phyloP scores from a whole-genome alignment of 805 yeast genomes.

The Cyberlindnera galapagoensis region DNA sequence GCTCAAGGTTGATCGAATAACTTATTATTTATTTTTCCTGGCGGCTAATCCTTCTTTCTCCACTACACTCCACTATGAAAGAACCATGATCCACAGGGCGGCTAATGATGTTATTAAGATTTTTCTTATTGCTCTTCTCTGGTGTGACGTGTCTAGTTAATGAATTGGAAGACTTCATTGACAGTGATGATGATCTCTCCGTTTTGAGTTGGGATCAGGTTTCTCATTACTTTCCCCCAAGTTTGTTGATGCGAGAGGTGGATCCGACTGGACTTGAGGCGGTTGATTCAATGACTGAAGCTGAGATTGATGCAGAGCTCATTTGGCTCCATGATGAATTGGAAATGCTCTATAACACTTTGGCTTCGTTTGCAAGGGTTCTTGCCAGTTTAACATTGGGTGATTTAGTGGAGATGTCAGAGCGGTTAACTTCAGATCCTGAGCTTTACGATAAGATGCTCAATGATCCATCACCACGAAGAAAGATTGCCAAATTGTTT shows the following conservation, averaged over 20 bases:
- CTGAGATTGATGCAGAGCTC: constrained; percentile 10
- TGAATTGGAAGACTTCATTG: constrained; percentile 9
- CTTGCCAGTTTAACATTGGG: constrained; percentile 11
- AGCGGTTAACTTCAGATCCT: constrained; percentile 3
- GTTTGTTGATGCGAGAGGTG: constrained; percentile 9
- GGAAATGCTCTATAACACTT: constrained; percentile 10
- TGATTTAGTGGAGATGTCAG: constrained; percentile 14
- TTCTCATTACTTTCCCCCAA: constrained; percentile 11
- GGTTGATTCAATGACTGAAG: constrained; percentile 8
- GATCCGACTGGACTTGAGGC: constrained; percentile 6
- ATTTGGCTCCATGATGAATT: constrained; percentile 8
- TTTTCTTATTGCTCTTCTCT: no score
- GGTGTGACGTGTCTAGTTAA: neutral
- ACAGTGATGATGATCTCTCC: constrained; percentile 9
- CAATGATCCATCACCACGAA: constrained; percentile 5
- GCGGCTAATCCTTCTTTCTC: constrained; percentile 20
- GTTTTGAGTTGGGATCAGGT: constrained; percentile 12
- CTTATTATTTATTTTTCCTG: no score
- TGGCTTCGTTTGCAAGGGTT: constrained; percentile 11
- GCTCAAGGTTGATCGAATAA: no score
- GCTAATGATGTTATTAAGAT: no score
- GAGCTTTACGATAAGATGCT: constrained; percentile 2
- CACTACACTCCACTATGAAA: no score
- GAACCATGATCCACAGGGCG: no score
- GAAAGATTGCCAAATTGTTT: constrained; percentile 1